Percentiles rank a stretch among this genome's conserved stretches.
phyloP scores from a whole-genome alignment of 257 asterid species.

The Gentiana straminea region DNA sequence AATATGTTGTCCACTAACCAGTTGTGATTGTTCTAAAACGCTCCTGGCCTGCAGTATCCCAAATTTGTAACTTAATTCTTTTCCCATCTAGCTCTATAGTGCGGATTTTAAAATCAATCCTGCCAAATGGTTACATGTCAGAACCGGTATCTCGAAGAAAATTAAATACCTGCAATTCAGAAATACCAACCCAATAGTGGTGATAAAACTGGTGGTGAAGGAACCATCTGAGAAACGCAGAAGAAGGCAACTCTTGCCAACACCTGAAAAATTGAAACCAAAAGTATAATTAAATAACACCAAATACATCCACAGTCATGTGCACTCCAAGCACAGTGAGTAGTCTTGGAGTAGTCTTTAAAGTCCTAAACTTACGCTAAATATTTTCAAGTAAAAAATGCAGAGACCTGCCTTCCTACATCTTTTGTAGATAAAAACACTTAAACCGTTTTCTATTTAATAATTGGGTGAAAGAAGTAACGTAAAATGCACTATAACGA shows the following conservation, averaged over 20 bases:
- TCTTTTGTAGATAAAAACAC: too few relatives aligned
- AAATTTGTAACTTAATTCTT: slow-evolving; percentile 26
- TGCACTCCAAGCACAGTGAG: too few relatives aligned
- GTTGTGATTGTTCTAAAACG: slow-evolving; percentile 36
- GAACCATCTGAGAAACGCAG: slow-evolving; percentile 97
- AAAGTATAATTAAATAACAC: too few relatives aligned
- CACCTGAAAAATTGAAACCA: slow-evolving; percentile 17
- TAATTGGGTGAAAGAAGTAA: too few relatives aligned
- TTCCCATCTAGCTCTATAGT: slow-evolving; percentile 33
- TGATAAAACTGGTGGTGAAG: slow-evolving; percentile 96
- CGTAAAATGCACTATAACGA: too few relatives aligned
- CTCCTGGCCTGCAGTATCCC: slow-evolving; percentile 37
- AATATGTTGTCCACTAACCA: slow-evolving; percentile 15
- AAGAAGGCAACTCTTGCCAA: slow-evolving; percentile 97
- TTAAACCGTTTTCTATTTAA: too few relatives aligned
- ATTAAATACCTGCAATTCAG: neutral
- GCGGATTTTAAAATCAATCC: slow-evolving; percentile 35
- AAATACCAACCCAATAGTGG: slow-evolving; percentile 33
- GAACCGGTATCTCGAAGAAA: neutral
- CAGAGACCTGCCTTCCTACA: too few relatives aligned
- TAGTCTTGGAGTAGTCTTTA: too few relatives aligned
- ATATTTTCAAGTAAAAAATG: too few relatives aligned
- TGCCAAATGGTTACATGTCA: slow-evolving; percentile 7
- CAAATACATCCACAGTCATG: too few relatives aligned
- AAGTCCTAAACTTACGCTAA: too few relatives aligned